A percentile compares a stretch with the other conserved stretches of the same genome.
Evolutionary conservation across 2,329 filamentous ascomycete genomes (phyloP).

Genomic region (Cytospora piceicola): DNA sequence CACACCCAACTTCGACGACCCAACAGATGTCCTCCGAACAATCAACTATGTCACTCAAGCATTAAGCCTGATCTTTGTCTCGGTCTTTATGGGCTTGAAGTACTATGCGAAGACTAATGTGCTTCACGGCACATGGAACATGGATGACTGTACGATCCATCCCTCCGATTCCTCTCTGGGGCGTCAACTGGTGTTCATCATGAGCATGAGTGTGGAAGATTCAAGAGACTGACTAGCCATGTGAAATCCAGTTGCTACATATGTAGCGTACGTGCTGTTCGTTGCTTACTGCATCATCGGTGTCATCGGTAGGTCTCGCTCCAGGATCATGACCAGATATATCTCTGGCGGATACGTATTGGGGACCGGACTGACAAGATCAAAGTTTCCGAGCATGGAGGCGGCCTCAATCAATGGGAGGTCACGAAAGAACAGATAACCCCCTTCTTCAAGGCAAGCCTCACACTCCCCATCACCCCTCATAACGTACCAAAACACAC

Average conservation of each 20-base stretch:
- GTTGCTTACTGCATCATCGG: slow-evolving; percentile 37
- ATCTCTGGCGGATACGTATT: not conserved
- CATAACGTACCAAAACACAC: too few relatives aligned
- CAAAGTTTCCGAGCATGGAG: slow-evolving; percentile 39
- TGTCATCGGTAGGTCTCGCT: slow-evolving; percentile 33
- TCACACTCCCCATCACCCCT: not conserved
- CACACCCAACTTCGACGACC: slow-evolving; percentile 35
- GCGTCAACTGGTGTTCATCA: not conserved
- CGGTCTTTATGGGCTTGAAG: slow-evolving; percentile 36
- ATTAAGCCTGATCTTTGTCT: slow-evolving; percentile 36
- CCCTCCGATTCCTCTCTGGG: not conserved
- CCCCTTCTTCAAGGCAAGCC: slow-evolving; percentile 43
- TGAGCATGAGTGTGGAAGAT: not conserved
- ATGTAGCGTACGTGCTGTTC: slow-evolving; percentile 35
- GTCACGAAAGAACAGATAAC: slow-evolving; percentile 38
- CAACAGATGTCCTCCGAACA: slow-evolving; percentile 36
- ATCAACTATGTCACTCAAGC: slow-evolving; percentile 38
- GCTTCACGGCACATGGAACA: slow-evolving; percentile 28
- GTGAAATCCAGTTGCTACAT: not conserved
- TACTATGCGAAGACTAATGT: slow-evolving; percentile 36
- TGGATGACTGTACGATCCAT: slow-evolving; percentile 38
- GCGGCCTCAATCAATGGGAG: slow-evolving; percentile 43
- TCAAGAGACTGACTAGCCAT: not conserved
- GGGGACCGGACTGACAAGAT: not conserved
- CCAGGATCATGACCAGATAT: not conserved